Conservation (phyloP, 805 yeast genomes). For the Kazachstania psychrophila region DNA sequence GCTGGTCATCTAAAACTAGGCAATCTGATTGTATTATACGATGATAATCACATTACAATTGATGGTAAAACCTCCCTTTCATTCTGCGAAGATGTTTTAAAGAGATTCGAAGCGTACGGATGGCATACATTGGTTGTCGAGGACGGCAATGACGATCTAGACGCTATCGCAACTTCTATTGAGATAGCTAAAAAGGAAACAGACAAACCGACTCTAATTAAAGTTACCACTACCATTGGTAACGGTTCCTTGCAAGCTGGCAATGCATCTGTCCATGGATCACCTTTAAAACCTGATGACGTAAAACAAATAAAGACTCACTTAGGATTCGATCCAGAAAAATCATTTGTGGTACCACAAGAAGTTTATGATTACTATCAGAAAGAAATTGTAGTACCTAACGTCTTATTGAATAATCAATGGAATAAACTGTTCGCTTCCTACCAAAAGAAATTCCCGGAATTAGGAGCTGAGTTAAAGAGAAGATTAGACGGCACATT, state of each 20-base stretch:
- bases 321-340: slow-evolving; percentile 81
- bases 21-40: slow-evolving; percentile 91
- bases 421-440: slow-evolving; percentile 60
- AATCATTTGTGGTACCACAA: slow-evolving; percentile 67
- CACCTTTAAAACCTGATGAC: slow-evolving; percentile 92
- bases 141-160: slow-evolving; percentile 74
- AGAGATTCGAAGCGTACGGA: slow-evolving; percentile 84
- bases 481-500: slow-evolving; percentile 73
- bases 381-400: slow-evolving; percentile 45
- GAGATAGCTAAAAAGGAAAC: slow-evolving; percentile 27
- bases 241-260: slow-evolving; percentile 81
- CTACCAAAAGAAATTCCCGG: slow-evolving; percentile 65
- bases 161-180: slow-evolving; percentile 62
- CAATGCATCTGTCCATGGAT: slow-evolving; percentile 89
- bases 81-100: slow-evolving; percentile 84
- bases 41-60: slow-evolving; percentile 92
- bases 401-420: slow-evolving; percentile 57
- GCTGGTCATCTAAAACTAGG: slow-evolving; percentile 95
- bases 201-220: slow-evolving; percentile 83
- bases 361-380: slow-evolving; percentile 70
- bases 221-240: slow-evolving; percentile 87
- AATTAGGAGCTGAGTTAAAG: slow-evolving; percentile 63
- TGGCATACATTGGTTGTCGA: slow-evolving; percentile 78
- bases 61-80: slow-evolving; percentile 88
- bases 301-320: slow-evolving; percentile 72